These are phyloP conservation scores for Ensete ventricosum DNA, from an alignment of 176 grass and related monocot species.

Conservation along the genomic window DNA sequence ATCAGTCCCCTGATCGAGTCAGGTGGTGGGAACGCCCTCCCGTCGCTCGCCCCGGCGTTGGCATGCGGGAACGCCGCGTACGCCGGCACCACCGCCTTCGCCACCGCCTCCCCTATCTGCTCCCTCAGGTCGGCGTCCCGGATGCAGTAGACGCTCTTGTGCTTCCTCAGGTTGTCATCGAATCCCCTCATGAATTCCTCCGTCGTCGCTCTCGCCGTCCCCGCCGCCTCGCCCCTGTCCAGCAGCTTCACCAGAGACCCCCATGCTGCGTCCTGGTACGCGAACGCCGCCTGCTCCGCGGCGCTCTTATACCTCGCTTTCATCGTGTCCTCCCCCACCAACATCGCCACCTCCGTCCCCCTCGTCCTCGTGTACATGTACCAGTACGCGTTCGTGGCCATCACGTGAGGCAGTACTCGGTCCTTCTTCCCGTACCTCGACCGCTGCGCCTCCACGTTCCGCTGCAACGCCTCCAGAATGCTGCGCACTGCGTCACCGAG, in stretches of 20 bases:
- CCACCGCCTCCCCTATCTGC: slow-evolving; percentile 42
- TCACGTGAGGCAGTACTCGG: slow-evolving; percentile 30
- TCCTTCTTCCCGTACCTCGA: slow-evolving; percentile 8
- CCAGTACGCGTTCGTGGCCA: slow-evolving; percentile 71
- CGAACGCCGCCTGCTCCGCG: slow-evolving; percentile 60
- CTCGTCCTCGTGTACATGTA: slow-evolving; percentile 58
- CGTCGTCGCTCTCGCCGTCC: slow-evolving; percentile 19
- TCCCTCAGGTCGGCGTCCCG: slow-evolving; percentile 38
- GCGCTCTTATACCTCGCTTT: slow-evolving; percentile 33
- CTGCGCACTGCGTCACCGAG: slow-evolving; percentile 28
- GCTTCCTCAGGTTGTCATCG: slow-evolving; percentile 29
- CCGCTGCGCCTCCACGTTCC: slow-evolving; percentile 47
- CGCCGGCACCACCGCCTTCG: slow-evolving; percentile 35
- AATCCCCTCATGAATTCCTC: slow-evolving; percentile 30
- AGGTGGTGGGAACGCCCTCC: slow-evolving; percentile 24
- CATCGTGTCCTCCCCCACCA: slow-evolving; percentile 50
- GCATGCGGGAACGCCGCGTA: slow-evolving; percentile 48
- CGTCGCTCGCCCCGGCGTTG: slow-evolving; percentile 19
- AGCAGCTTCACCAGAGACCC: slow-evolving; percentile 25
- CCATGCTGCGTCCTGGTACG: slow-evolving; percentile 54
- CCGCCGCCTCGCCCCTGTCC: slow-evolving; percentile 14
- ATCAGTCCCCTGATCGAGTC: slow-evolving; percentile 36
- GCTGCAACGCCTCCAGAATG: slow-evolving; percentile 44
- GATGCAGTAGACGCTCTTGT: slow-evolving; percentile 31
- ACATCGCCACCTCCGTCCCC: slow-evolving; percentile 41